A percentile compares a stretch with the other conserved stretches of the same genome.
Evolutionary conservation across 1,284 basidiomycete species (phyloP).

Genomic region (Pseudozyma flocculosa): DNA sequence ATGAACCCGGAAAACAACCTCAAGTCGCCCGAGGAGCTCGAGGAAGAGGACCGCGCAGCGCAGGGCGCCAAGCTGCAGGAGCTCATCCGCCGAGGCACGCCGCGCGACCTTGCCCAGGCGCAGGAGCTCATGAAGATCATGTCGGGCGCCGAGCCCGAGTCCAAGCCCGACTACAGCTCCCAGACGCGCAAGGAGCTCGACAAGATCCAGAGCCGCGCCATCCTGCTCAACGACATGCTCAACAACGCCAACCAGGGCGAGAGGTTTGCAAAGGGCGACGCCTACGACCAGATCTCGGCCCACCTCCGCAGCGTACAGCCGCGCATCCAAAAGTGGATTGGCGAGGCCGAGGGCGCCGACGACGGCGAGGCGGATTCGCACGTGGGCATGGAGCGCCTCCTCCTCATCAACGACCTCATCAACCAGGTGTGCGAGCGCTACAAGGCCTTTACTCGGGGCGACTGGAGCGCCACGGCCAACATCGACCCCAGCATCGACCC

Average conservation of each 20-base stretch:
- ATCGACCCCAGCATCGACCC: slow-evolving; percentile 59
- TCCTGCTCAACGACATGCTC: slow-evolving; percentile 91
- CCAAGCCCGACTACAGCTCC: slow-evolving; percentile 85
- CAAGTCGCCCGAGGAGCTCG: slow-evolving; percentile 92
- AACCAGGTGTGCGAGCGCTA: slow-evolving; percentile 87
- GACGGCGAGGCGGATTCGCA: slow-evolving; percentile 70
- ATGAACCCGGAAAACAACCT: slow-evolving; percentile 67
- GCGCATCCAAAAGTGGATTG: slow-evolving; percentile 96
- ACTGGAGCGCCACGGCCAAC: slow-evolving; percentile 70
- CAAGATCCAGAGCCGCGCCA: slow-evolving; percentile 90
- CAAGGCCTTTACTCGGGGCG: slow-evolving; percentile 86
- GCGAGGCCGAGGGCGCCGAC: slow-evolving; percentile 83
- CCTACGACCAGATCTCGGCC: slow-evolving; percentile 90
- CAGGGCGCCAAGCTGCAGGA: slow-evolving; percentile 98
- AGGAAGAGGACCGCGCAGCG: slow-evolving; percentile 90
- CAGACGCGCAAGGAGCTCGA: slow-evolving; percentile 88
- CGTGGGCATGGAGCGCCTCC: slow-evolving; percentile 79
- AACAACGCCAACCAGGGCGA: slow-evolving; percentile 81
- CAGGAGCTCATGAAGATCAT: slow-evolving; percentile 97
- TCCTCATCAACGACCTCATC: slow-evolving; percentile 96
- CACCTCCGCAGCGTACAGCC: slow-evolving; percentile 83
- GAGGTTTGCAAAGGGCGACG: slow-evolving; percentile 71
- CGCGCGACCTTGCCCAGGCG: slow-evolving; percentile 88
- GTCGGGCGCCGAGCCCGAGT: slow-evolving; percentile 90
- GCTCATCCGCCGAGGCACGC: slow-evolving; percentile 91